Base-by-base conservation (phyloP, 2,329 filamentous ascomycete species). In the Curvularia spicifera region DNA sequence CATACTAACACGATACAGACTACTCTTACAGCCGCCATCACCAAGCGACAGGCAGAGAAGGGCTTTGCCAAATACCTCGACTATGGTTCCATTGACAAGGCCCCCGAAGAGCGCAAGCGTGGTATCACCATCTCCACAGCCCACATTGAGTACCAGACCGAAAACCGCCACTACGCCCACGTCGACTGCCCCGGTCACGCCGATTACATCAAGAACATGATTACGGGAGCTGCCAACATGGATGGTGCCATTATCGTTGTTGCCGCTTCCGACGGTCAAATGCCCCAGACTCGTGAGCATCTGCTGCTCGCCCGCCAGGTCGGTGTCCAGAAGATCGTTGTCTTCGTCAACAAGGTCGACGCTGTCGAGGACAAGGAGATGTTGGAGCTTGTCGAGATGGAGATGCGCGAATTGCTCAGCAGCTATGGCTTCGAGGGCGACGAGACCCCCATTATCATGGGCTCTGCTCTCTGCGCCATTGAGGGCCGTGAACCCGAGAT, bases 151-250 rank as follows among this genome's bases (percentile, higher is more conserved):
- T 99, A 98, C 85, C 83, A 91, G 71, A 99, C 95, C 79, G 91
- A 97, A 0, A 85, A 84, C 78, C 90, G 95, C 76, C 95, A 99
- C 85, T 99, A 99, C 83, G 95, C 95, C 74, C 95, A 99, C 87
- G 95, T 99, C 84, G 95, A 99, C 87, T 99, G 95, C 82, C 95
- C 95, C 59, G 95, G 95, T 82, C 95, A 99, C 89, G 95, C 95
- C 82, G 95, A 99, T 92, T 99, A 99, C 86, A 98, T 99, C 85
- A 99, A 99, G 88, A 99, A 99, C 89, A 99, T 99, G 95, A 99
- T 99, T 80, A 99, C 95, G 69, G 95, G 95, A 88, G 93, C 95
- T 64, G 94, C 96, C 74, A 96, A 93, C 85, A 99, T 99, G 95
- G 95, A 99, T 74, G 95, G 95, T 74, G 94, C 95, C 74, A 94